phyloP scores from a whole-genome alignment of 2,329 filamentous ascomycete species.

The Colletotrichum sp. region DNA sequence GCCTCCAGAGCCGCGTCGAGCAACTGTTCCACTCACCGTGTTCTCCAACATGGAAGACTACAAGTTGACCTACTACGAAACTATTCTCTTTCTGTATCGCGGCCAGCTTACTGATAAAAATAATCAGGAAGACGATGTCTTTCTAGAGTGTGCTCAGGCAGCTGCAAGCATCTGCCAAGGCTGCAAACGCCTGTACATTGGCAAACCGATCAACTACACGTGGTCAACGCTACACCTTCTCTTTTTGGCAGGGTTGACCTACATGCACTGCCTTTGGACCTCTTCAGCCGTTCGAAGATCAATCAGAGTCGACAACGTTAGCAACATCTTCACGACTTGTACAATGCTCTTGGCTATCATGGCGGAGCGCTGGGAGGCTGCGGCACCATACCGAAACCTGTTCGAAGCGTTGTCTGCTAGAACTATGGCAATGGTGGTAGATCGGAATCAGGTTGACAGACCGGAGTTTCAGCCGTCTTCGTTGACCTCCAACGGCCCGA shows the following conservation, averaged over 20 bases:
- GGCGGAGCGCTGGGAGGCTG: constrained; percentile 33
- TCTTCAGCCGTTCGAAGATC: constrained; percentile 23
- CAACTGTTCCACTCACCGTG: not conserved
- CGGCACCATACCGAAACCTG: constrained; percentile 35
- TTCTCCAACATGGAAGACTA: constrained; percentile 16
- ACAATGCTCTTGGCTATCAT: constrained; percentile 34
- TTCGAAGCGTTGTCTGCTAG: constrained; percentile 32
- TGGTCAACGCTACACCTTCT: constrained; percentile 9
- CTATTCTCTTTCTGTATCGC: constrained; percentile 28
- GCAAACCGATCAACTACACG: constrained; percentile 7
- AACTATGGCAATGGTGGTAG: constrained; percentile 26
- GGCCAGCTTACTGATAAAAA: constrained; percentile 22
- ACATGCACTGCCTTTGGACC: constrained; percentile 37
- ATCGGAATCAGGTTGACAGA: not conserved
- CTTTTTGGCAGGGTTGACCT: constrained; percentile 19
- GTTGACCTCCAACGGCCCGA: not conserved
- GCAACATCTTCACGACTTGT: constrained; percentile 30
- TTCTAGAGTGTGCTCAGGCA: constrained; percentile 24
- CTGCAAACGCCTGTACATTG: not conserved
- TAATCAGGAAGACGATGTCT: constrained; percentile 20
- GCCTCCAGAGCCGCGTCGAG: not conserved
- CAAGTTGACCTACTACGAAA: constrained; percentile 21
- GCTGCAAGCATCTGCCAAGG: constrained; percentile 17
- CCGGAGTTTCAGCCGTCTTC: not conserved
- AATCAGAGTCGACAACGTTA: constrained; percentile 22